These are phyloP conservation scores for Corylus avellana DNA, from an alignment of 306 rosid genomes.

Conservation along the genomic window DNA sequence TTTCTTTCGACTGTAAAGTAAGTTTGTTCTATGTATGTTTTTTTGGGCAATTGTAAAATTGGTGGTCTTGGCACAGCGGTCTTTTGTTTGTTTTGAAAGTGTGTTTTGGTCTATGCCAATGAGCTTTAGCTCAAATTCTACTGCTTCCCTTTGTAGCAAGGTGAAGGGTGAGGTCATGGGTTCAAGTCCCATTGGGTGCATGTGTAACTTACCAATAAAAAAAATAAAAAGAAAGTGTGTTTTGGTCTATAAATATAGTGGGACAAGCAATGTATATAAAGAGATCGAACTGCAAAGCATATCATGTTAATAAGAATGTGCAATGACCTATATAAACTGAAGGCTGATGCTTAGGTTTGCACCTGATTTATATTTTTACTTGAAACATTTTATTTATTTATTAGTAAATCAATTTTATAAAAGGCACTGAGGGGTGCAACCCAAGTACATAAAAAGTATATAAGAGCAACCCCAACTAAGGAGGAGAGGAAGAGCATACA, in stretches of 20 bases:
- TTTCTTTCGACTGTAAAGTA: background rate
- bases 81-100: background rate
- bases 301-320: background rate
- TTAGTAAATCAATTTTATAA: too few relatives aligned
- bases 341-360: background rate
- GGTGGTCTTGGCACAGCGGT: background rate
- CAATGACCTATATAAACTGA: background rate
- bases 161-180: too few relatives aligned
- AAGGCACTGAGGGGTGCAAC: too few relatives aligned
- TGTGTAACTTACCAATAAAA: too few relatives aligned
- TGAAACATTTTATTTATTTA: background rate
- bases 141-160: too few relatives aligned
- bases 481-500: too few relatives aligned
- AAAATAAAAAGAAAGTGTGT: background rate
- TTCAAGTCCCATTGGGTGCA: too few relatives aligned
- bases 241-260: background rate
- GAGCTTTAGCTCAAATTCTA: too few relatives aligned
- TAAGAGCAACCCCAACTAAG: too few relatives aligned
- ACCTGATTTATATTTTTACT: background rate
- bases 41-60: background rate
- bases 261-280: background rate
- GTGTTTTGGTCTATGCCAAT: background rate
- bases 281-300: background rate
- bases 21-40: background rate
- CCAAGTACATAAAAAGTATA: too few relatives aligned